A percentile compares a stretch with the other conserved stretches of the same genome.
Evolutionary conservation across 148 eudicot genomes (phyloP).

Genomic region (Diospyros lotus): DNA sequence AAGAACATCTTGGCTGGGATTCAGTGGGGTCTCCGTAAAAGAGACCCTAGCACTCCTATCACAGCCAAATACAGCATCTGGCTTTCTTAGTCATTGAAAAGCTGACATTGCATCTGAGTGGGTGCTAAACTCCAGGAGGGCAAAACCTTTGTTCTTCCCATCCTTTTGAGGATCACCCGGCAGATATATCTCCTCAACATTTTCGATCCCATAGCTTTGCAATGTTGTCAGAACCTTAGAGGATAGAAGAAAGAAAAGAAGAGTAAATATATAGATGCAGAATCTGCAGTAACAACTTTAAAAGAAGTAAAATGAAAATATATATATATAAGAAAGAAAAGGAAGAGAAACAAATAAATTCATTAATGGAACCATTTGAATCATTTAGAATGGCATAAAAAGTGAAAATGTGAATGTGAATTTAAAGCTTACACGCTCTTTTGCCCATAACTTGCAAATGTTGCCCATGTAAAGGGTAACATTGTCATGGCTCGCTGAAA

Average conservation of each 20-base stretch:
- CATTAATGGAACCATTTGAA: not conserved
- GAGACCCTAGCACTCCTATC: slow-evolving; percentile 30
- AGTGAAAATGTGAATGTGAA: not conserved
- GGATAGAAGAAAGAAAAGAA: slow-evolving; percentile 5
- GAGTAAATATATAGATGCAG: not conserved
- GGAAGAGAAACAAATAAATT: not conserved
- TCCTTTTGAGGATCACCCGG: slow-evolving; percentile 21
- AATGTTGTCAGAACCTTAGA: slow-evolving; percentile 26
- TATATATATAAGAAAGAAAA: not conserved
- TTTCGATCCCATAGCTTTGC: slow-evolving; percentile 23
- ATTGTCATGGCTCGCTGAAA: slow-evolving; percentile 28
- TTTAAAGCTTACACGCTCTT: slow-evolving; percentile 24
- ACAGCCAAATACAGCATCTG: slow-evolving; percentile 29
- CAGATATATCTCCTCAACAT: slow-evolving; percentile 23
- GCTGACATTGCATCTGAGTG: slow-evolving; percentile 34
- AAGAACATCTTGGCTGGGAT: slow-evolving; percentile 14
- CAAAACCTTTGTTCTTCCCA: slow-evolving; percentile 31
- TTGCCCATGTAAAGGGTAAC: slow-evolving; percentile 33
- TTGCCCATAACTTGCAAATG: slow-evolving; percentile 34
- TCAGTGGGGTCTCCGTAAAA: slow-evolving; percentile 19
- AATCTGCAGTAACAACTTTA: not conserved
- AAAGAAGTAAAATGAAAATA: not conserved
- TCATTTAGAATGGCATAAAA: not conserved
- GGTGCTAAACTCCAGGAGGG: slow-evolving; percentile 28
- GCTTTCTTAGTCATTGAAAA: slow-evolving; percentile 25